Evolutionary conservation across 106 monocot genomes (phyloP).

Genomic region (Ottelia alismoides): DNA sequence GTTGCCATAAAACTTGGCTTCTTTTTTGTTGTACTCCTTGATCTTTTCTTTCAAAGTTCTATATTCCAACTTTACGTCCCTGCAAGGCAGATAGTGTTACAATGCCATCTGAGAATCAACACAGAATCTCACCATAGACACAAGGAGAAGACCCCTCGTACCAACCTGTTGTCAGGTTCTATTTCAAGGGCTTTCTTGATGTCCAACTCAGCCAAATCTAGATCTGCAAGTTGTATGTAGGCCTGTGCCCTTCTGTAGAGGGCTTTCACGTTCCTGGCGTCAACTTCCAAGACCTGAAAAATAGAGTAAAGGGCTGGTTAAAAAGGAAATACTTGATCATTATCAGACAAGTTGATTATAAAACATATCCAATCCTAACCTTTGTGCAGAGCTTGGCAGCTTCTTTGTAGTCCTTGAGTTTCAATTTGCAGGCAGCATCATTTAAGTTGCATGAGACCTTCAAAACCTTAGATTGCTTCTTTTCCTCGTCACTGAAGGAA

Average conservation of each 20-base stretch:
- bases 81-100: neutral
- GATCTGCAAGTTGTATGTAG: constrained; percentile 47
- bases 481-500: constrained; percentile 67
- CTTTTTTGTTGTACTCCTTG: constrained; percentile 59
- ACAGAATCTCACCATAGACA: neutral
- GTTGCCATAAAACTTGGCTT: constrained; percentile 67
- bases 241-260: constrained; percentile 74
- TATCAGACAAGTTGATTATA: no score
- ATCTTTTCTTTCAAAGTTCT: constrained; percentile 47
- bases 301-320: neutral
- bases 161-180: constrained; percentile 63
- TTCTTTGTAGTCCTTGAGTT: constrained; percentile 42
- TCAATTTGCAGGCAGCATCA: constrained; percentile 42
- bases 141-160: neutral
- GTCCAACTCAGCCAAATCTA: constrained; percentile 73
- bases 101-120: neutral
- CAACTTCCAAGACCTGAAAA: constrained; percentile 51
- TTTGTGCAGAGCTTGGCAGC: constrained; percentile 47
- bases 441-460: constrained; percentile 44
- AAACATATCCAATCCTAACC: no score
- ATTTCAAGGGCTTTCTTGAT: constrained; percentile 85
- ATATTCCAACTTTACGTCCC: constrained; percentile 68
- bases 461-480: constrained; percentile 44
- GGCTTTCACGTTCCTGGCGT: constrained; percentile 70
- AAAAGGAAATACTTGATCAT: no score